Percentiles rank a stretch among this genome's conserved stretches.
Conservation (phyloP, 305 asterid genomes). For the Petunia hybrid region DNA sequence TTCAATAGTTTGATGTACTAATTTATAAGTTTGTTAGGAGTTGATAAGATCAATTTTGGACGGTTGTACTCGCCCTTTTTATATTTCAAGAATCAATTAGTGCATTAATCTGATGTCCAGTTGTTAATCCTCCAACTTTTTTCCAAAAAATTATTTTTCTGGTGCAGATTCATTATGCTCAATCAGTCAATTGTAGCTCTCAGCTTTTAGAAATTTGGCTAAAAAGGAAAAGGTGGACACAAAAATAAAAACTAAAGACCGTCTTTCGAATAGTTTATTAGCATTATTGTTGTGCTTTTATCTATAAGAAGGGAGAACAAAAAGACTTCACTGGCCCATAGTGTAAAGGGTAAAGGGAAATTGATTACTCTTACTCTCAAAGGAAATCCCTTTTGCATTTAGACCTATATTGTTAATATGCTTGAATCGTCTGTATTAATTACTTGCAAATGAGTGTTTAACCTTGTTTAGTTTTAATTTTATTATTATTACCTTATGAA, state of each 20-base stretch:
- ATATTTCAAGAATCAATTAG: neutral
- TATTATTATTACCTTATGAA: neutral
- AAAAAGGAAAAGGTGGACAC: neutral
- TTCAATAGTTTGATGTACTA: conserved; percentile 17
- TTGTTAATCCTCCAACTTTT: neutral
- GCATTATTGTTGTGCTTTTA: neutral
- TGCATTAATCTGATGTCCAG: neutral
- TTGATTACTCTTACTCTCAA: neutral
- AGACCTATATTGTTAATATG: conserved; percentile 6
- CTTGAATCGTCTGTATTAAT: neutral
- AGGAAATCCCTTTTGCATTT: neutral
- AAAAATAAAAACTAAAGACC: neutral
- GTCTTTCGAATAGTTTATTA: neutral
- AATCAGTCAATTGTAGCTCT: neutral
- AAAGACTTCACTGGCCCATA: neutral
- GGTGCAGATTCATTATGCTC: neutral
- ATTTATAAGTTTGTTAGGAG: conserved; percentile 15
- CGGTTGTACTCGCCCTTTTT: conserved; percentile 22
- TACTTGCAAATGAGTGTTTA: neutral
- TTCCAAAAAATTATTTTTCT: neutral
- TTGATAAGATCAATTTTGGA: conserved; percentile 33
- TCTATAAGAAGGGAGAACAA: neutral
- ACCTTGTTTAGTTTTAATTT: neutral
- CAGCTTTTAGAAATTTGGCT: neutral
- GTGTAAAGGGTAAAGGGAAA: neutral